A percentile compares a stretch with the other conserved stretches of the same genome.
These are phyloP conservation scores for Trametes cinnabarina DNA, from an alignment of 768 basidiomycete genomes.

Conservation along the genomic window DNA sequence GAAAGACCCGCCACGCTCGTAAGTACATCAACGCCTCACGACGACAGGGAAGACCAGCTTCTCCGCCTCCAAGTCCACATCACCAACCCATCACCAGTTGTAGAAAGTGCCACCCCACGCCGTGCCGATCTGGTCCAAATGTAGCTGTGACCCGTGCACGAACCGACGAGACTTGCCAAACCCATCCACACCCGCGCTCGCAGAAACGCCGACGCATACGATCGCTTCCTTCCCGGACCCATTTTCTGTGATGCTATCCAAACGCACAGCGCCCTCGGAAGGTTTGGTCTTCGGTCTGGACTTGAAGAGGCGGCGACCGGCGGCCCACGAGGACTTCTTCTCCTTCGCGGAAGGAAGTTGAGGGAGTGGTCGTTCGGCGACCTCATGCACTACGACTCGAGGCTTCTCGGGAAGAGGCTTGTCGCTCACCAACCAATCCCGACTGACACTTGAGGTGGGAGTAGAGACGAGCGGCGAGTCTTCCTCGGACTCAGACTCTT, in stretches of 20 bases:
- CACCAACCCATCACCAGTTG: background rate
- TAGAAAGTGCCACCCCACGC: background rate
- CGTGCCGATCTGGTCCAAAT: constrained; percentile 15
- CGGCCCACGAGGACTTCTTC: background rate
- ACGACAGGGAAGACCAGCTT: constrained; percentile 10
- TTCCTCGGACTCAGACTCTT: constrained; percentile 16
- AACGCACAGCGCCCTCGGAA: constrained; percentile 4
- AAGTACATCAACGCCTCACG: background rate
- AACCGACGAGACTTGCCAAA: constrained; percentile 18
- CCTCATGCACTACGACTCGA: background rate
- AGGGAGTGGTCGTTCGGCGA: background rate
- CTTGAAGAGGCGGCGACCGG: constrained; percentile 6
- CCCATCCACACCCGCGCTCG: constrained; percentile 15
- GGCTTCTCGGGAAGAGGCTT: constrained; percentile 9
- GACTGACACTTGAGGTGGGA: constrained; percentile 10
- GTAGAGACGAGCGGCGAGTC: constrained; percentile 15
- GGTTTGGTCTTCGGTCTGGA: constrained; percentile 6
- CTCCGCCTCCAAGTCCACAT: background rate
- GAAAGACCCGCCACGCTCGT: background rate
- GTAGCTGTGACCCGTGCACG: constrained; percentile 13
- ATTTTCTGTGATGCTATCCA: constrained; percentile 15
- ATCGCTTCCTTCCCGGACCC: constrained; percentile 5
- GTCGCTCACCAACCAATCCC: constrained; percentile 16
- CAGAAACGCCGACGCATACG: constrained; percentile 16
- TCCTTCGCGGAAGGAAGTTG: background rate